Percentiles rank a stretch among this genome's conserved stretches.
These are phyloP conservation scores for Microsporum canis DNA, from an alignment of 2,329 filamentous ascomycete species.

Conservation along the genomic window DNA sequence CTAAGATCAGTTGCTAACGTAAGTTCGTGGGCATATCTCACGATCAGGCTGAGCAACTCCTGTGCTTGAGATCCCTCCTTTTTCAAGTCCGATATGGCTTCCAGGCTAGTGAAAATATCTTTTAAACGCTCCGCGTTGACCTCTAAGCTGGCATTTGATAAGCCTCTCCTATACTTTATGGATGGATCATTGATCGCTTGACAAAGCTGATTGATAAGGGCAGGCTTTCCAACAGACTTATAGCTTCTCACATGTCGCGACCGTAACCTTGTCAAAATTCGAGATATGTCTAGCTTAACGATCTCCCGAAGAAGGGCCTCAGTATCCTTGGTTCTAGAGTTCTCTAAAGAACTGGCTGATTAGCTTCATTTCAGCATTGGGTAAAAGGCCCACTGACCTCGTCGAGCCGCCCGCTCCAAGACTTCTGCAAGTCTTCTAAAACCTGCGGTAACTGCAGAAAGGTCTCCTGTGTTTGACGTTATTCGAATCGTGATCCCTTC, in stretches of 20 bases:
- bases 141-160: background rate
- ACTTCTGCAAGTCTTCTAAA: background rate
- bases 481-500: background rate
- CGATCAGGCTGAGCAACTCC: background rate
- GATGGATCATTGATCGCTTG: background rate
- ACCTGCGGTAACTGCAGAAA: background rate
- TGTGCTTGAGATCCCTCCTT: background rate
- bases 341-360: background rate
- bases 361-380: background rate
- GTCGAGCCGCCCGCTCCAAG: background rate
- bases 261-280: background rate
- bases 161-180: background rate
- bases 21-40: background rate
- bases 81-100: background rate
- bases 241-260: conserved; percentile 2
- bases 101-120: background rate
- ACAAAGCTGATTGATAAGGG: background rate
- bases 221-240: background rate
- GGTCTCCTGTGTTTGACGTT: background rate
- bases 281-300: background rate
- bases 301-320: background rate
- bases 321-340: background rate
- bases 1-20: background rate
- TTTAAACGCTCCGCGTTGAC: background rate
- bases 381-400: background rate